Base-by-base conservation (phyloP, 805 yeast species). In the Kuraishia cidri region DNA sequence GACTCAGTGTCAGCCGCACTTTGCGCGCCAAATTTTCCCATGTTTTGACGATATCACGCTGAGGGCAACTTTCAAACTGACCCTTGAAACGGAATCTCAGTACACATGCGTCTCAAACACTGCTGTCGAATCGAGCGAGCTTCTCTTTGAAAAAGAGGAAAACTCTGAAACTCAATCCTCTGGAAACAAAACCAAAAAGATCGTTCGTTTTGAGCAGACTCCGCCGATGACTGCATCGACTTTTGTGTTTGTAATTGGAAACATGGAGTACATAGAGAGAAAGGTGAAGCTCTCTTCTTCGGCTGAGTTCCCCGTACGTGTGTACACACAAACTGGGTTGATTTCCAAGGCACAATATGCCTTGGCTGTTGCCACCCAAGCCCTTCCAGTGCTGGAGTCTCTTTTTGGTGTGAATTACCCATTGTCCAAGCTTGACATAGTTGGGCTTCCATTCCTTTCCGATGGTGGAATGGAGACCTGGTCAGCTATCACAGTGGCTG, bases 391-490 rank as follows among this genome's bases (percentile, higher is more conserved):
- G 4, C 38, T 79, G 26, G 73, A 64, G 31, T 30, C 49, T 0
- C 58, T 63, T 21, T 66, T 79, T 31, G 60, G 63, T 1, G 44
- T 44, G 9, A 41, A 46, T 1, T 80, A 65, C 45, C 90, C 90
- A 1, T 54, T 79, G 37, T 56, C 63, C 2, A 82, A 83, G 42
- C 53, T 83, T 17, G 92, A 82, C 47, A 55, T 83, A 30, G 71
- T 77, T 4, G 71, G 82, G 1, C 51, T 83, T 6, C 92, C 92
- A 7, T 79, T 75, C 43, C 58, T 83, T 35, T 65, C 75, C 19
- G 90, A 81, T 48, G 82, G 83, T 37, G 94, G 84, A 2, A 82
- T 80, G 76, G 94, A 83, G 49, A 81, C 82, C 49, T 77, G 80
- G 72, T 82, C 85, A 3, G 54, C 79, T 56, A 64, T 83, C 32